Evolutionary conservation across 148 eudicot genomes (phyloP), one percentile per base, ranked within the genome.

Genomic region (Fagopyrum homotropicum): DNA sequence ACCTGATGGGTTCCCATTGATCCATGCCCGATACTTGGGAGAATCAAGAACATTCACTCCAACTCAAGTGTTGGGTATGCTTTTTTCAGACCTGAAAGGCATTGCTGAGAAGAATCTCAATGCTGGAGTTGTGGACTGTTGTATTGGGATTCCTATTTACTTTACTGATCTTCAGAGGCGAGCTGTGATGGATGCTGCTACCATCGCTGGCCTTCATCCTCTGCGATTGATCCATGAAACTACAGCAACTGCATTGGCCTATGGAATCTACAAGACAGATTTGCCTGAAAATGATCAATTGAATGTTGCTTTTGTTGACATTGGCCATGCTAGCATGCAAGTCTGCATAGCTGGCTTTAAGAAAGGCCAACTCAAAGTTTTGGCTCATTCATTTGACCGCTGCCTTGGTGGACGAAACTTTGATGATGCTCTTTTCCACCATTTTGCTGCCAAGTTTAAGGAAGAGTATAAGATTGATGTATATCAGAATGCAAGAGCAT

Each of bases 121-220:
- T 80, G 83, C 95, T 7, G 97, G 90, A 8, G 98, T 94, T 15
- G 97, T 86, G 22, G 98, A 93, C 81, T 93, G 97, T 76, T 91
- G 98, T 75, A 91, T 93, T 61, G 97, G 97, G 9, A 89, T 94
- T 11, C 98, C 98, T 72, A 79, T 90, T 48, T 94, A 94, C 77
- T 91, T 94, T 79, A 91, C 97, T 71, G 97, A 94, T 79, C 95
- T 94, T 52, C 98, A 94, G 77, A 88, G 98, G 79, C 83, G 95
- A 81, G 95, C 91, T 78, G 93, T 91, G 7, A 64, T 87, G 61
- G 96, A 94, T 78, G 97, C 98, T 17, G 93, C 95, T 15, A 84
- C 85, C 2, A 94, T 94, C 72, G 93, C 95, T 47, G 97, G 98
- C 30, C 78, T 93, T 74, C 91, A 87, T 72, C 93, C 97, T 61